Evolutionary conservation across 371 early-diverging fungal species (phyloP).

Genomic region (Lichtheimia ramosa): DNA sequence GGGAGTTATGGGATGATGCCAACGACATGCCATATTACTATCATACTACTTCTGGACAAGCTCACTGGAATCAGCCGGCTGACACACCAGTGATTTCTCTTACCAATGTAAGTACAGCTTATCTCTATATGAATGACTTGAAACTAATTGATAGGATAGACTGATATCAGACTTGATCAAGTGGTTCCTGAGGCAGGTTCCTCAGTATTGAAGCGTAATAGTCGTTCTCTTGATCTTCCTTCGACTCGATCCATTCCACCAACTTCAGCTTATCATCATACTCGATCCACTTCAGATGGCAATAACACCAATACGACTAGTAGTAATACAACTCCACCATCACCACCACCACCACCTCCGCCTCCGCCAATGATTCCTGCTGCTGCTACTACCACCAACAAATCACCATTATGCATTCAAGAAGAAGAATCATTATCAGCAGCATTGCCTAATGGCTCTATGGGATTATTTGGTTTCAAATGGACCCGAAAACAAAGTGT

Average conservation of each 20-base stretch:
- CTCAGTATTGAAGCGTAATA: constrained; percentile 26
- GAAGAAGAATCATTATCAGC: constrained; percentile 21
- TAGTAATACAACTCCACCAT: neutral
- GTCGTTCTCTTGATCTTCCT: constrained; percentile 36
- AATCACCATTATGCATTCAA: neutral
- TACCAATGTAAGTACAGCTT: constrained; percentile 58
- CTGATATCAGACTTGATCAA: neutral
- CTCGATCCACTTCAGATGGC: constrained; percentile 27
- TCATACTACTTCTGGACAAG: constrained; percentile 78
- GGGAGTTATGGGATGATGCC: constrained; percentile 90
- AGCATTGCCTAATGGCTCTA: constrained; percentile 14
- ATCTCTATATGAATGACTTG: constrained; percentile 8
- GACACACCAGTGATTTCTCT: constrained; percentile 76
- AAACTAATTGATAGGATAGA: neutral
- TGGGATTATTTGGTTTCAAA: constrained; percentile 13
- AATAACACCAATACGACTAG: neutral
- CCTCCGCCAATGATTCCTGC: neutral
- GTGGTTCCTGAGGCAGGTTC: constrained; percentile 1
- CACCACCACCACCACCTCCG: neutral
- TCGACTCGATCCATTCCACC: constrained; percentile 3
- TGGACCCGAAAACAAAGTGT: constrained; percentile 12
- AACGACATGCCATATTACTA: constrained; percentile 86
- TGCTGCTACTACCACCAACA: neutral
- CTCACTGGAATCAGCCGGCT: constrained; percentile 85
- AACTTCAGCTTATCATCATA: constrained; percentile 12